Evolutionary conservation across 2,329 filamentous ascomycete species (phyloP).

Genomic region (Diaporthe citri): DNA sequence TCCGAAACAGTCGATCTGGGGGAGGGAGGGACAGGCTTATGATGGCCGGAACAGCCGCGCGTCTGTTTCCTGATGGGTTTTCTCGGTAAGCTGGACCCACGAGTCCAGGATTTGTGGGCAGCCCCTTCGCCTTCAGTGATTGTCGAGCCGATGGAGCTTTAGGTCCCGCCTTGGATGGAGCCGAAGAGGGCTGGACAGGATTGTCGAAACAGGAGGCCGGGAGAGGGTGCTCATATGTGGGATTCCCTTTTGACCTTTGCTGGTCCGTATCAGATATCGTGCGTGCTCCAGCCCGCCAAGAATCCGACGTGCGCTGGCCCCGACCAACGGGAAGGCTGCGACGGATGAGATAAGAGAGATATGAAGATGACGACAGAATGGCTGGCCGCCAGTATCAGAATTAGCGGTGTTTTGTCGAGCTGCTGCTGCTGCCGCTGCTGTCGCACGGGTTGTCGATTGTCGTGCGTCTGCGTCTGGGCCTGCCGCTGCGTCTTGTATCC

Average conservation of each 20-base stretch:
- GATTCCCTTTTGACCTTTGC: conserved; percentile 1
- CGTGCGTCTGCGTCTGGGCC: neutral
- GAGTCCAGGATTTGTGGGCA: neutral
- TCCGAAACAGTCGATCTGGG: conserved; percentile 28
- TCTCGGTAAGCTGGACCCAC: neutral
- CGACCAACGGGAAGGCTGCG: conserved; percentile 35
- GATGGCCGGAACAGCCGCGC: conserved; percentile 34
- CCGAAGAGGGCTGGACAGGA: neutral
- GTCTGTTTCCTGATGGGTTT: conserved; percentile 31
- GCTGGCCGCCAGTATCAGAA: conserved; percentile 29
- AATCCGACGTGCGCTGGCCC: conserved; percentile 22
- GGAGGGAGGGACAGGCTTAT: neutral
- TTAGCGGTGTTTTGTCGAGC: conserved; percentile 22
- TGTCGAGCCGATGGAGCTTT: neutral
- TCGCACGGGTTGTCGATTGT: conserved; percentile 4
- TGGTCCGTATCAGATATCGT: conserved; percentile 40
- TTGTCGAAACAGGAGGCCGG: conserved; percentile 33
- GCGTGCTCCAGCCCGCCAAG: conserved; percentile 39
- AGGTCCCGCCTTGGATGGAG: conserved; percentile 15
- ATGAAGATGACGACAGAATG: conserved; percentile 36
- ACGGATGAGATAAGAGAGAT: conserved; percentile 40
- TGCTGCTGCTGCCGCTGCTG: neutral
- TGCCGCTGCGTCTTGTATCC: neutral
- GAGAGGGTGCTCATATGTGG: conserved; percentile 36
- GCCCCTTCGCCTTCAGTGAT: neutral